Base-by-base conservation (phyloP, 352 stramenopile species). In the Phytophthora megakarya region DNA sequence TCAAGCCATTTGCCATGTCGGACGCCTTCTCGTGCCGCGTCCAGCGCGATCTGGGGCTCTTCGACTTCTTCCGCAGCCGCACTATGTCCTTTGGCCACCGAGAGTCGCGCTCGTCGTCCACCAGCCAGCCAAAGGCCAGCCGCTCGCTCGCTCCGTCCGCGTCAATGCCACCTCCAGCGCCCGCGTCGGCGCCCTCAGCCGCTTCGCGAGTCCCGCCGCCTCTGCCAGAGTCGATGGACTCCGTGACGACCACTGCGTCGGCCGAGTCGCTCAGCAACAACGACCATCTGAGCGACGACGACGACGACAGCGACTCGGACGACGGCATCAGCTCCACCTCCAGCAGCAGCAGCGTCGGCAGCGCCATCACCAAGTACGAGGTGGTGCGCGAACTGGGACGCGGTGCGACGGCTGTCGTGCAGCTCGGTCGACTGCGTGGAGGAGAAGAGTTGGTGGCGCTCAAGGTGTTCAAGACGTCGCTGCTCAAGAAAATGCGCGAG, bases 401-500 rank as follows among this genome's bases (percentile, higher is more conserved):
- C 25, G 87, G 87, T 12, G 85, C 87, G 10, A 94, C 85, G 6
- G 84, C 85, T 8, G 73, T 90, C 13, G 87, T 95, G 62, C 84
- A 95, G 69, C 78, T 95, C 16, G 87, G 84, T 13, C 78, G 75
- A 18, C 70, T 86, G 26, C 87, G 87, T 45, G 72, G 78, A 30
- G 66, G 58, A 48, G 72, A 82, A 3, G 60, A 84, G 3, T 65
- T 94, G 25, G 84, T 95, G 21, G 86, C 86, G 25, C 70, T 95
- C 15, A 95, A 95, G 61, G 84, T 92, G 44, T 93, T 93, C 56
- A 91, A 90, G 61, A 95, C 84, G 49, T 95, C 86, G 61, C 62
- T 95, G 45, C 72, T 95, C 10, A 89, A 89, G 52, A 92, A 91
- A 52, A 93, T 93, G 81, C 84, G 86, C 43, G 86, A 95, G 35